A percentile compares a stretch with the other conserved stretches of the same genome.
phyloP scores from a whole-genome alignment of 768 basidiomycete species.

The Boletus rubropictus region DNA sequence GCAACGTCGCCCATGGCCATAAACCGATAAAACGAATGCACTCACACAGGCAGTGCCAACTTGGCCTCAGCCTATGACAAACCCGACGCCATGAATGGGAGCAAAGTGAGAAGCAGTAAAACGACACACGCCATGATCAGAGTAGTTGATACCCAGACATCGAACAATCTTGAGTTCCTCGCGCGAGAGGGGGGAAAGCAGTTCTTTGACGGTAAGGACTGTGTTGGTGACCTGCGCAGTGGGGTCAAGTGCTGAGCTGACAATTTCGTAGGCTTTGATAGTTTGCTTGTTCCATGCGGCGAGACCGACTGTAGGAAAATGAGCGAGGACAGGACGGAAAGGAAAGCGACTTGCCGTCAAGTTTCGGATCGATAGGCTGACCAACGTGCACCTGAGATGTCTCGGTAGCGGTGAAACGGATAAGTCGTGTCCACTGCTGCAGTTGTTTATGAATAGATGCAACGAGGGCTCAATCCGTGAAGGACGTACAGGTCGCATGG shows the following conservation, averaged over 20 bases:
- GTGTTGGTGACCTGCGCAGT: slow-evolving; percentile 56
- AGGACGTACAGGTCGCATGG: slow-evolving; percentile 48
- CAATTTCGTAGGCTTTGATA: slow-evolving; percentile 67
- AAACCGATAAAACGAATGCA: slow-evolving; percentile 1
- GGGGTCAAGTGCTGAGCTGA: slow-evolving; percentile 64
- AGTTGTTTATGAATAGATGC: neutral
- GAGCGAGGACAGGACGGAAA: neutral
- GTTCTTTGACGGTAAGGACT: slow-evolving; percentile 62
- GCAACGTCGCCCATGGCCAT: neutral
- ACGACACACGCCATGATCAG: slow-evolving; percentile 66
- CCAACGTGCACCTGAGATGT: slow-evolving; percentile 71
- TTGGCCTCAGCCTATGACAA: slow-evolving; percentile 57
- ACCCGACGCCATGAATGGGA: neutral
- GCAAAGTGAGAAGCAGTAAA: neutral
- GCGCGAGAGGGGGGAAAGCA: slow-evolving; percentile 63
- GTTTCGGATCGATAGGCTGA: slow-evolving; percentile 59
- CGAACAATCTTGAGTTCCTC: slow-evolving; percentile 66
- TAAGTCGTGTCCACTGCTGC: slow-evolving; percentile 64
- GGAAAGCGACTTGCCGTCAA: slow-evolving; percentile 48
- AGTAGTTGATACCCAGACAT: slow-evolving; percentile 77
- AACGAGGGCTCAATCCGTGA: neutral
- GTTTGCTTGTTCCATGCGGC: slow-evolving; percentile 45
- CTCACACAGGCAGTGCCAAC: slow-evolving; percentile 57
- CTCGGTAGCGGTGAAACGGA: slow-evolving; percentile 76
- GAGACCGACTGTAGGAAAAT: slow-evolving; percentile 48